Conservation (phyloP, 768 basidiomycete genomes). For the Lactarius evosmus region DNA sequence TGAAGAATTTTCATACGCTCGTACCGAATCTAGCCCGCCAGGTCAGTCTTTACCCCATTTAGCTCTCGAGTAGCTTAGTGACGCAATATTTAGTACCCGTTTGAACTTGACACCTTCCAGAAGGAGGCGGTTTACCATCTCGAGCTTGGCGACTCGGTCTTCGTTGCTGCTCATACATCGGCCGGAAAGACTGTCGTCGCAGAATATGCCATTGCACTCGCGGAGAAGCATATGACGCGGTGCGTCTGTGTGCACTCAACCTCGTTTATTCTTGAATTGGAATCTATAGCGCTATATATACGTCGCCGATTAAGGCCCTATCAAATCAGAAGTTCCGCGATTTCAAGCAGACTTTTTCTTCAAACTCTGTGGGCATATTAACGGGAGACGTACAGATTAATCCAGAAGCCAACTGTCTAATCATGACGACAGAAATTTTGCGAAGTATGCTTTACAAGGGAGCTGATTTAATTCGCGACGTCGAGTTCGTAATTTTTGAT, state of each 20-base stretch:
- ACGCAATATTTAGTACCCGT: conserved; percentile 72
- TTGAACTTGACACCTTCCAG: conserved; percentile 97
- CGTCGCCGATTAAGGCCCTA: conserved; percentile 96
- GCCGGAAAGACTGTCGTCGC: conserved; percentile 99
- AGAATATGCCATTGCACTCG: conserved; percentile 96
- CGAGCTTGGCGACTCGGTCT: conserved; percentile 96
- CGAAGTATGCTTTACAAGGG: conserved; percentile 99
- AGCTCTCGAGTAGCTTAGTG: background rate
- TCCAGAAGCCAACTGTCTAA: conserved; percentile 92
- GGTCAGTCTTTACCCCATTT: conserved; percentile 40
- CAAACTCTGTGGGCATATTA: conserved; percentile 88
- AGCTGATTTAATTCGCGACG: conserved; percentile 96
- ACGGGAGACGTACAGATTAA: conserved; percentile 99
- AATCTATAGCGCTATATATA: conserved; percentile 83
- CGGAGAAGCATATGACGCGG: conserved; percentile 99
- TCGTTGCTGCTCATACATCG: conserved; percentile 99
- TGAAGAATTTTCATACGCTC: conserved; percentile 84
- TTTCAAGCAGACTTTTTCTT: conserved; percentile 94
- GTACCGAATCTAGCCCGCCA: conserved; percentile 97
- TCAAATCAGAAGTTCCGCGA: conserved; percentile 99
- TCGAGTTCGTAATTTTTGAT: conserved; percentile 99
- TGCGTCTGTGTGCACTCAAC: conserved; percentile 34
- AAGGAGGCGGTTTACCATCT: conserved; percentile 98
- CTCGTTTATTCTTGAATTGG: background rate
- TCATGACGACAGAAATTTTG: conserved; percentile 98